These are phyloP conservation scores for Alternaria dauci DNA, from an alignment of 2,329 filamentous ascomycete genomes.

Conservation along the genomic window DNA sequence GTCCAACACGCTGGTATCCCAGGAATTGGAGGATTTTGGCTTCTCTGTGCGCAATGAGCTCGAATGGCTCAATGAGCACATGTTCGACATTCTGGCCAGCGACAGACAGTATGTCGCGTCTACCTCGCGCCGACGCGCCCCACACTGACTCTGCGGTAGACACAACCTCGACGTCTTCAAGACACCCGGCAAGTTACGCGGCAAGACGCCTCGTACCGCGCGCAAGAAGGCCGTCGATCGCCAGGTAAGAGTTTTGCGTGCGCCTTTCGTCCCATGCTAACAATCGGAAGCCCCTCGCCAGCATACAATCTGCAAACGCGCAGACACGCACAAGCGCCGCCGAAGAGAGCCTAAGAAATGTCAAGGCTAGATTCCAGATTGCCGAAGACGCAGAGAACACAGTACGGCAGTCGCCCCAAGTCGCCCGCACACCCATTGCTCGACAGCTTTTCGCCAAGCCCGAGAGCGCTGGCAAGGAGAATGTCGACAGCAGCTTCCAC, in stretches of 20 bases:
- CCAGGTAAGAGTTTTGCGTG: conserved; percentile 68
- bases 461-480: conserved; percentile 42
- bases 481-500: conserved; percentile 31
- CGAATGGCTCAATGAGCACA: conserved; percentile 98
- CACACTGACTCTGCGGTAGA: conserved; percentile 59
- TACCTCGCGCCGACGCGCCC: conserved; percentile 8
- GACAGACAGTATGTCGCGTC: conserved; percentile 77
- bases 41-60: conserved; percentile 93
- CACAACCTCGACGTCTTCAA: conserved; percentile 97
- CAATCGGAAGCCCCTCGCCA: conserved; percentile 55
- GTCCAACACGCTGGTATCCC: conserved; percentile 75
- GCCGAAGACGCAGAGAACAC: conserved; percentile 62
- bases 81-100: conserved; percentile 89
- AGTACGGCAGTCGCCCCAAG: conserved; percentile 33
- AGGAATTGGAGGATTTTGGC: conserved; percentile 91
- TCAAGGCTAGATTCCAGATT: conserved; percentile 67
- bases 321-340: conserved; percentile 62
- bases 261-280: conserved; percentile 41
- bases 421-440: conserved; percentile 36
- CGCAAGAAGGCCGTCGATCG: conserved; percentile 69
- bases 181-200: conserved; percentile 82
- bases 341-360: conserved; percentile 59
- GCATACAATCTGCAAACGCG: conserved; percentile 57
- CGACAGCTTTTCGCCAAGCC: conserved; percentile 41
- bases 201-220: conserved; percentile 78